Base-by-base conservation (phyloP, 1,284 basidiomycete genomes). In the Ceratobasidium sp. region DNA sequence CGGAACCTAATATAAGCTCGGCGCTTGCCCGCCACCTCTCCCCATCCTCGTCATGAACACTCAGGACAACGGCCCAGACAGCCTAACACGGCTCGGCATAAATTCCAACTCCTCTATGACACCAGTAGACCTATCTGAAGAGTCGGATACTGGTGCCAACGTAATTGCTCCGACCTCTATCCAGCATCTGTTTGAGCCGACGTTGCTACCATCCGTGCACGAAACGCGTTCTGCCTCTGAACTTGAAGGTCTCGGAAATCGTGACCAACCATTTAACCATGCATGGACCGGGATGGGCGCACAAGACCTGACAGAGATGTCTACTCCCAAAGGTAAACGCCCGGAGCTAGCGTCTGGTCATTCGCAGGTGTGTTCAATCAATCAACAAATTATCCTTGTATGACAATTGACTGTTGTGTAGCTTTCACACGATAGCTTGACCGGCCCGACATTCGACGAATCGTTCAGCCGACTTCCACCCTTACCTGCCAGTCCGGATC, bases 21-120 rank as follows among this genome's bases (percentile, higher is more conserved):
- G 62, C 62, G 62, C 62, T 48, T 20, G 44, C 14, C 27, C 38
- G 62, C 62, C 62, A 65, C 62, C 38, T 38, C 6, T 65, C 23
- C 62, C 62, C 12, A 46, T 38, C 62, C n/a, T n/a, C 62, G 46
- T n/a, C 62, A 65, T 65, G 62, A 35, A 65, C 23, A 7, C 62
- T 35, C 62, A 65, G 38, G 1, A 44, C 62, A 38, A 65, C 23
- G 23, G 16, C 62, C 30, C 62, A 48, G 62, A 48, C 35, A 7
- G 8, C 44, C 2, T 23, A 8, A 48, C 3, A 14, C 18, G n/a
- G 62, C 44, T n/a, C 7, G 12, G 38, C 12, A 7, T 33, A 14
- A 44, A 65, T 23, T n/a, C 38, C 35, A 23, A 41, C 41, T 46
- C 62, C 1, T 65, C 62, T 44, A 5, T 23, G 62, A 65, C 62